Evolutionary conservation across 176 grass and related monocot species (phyloP), one percentile per base, ranked within the genome.

Genomic region (Musa troglodytarum): DNA sequence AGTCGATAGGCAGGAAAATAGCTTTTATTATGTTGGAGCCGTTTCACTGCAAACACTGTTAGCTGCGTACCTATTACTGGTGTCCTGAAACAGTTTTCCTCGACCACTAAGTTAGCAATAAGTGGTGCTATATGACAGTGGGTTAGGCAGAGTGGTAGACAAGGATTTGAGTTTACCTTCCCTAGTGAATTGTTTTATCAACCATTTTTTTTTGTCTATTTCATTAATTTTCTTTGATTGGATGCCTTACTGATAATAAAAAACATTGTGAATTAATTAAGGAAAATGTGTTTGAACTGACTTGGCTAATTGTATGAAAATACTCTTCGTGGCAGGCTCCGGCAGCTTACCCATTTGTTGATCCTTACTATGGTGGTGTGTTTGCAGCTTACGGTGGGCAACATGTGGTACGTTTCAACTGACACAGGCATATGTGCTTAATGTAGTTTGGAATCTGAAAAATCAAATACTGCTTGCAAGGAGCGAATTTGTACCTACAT

Each of bases 361-460:
- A 80, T 73, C 78, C 78, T 17, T 73, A 65, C 50, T 73, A 63
- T 63, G 57, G 78, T 52, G 49, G 78, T 51, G 29, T 80, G 8
- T 64, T 80, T 64, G 69, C 78, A 64, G 56, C 78, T 15, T 73
- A 73, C 54, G 69, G 69, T 24, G 78, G 69, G 51, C 78, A 80
- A 53, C 34, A 70, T 53, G 56, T 71, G 69, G 78, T 80, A 73
- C 25, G 28, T 12, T 25, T 74, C 29, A 15, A 17, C 12, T 26
- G 2, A 16, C 11, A n/a, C 21, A 17, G 8, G 29, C 19, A 2
- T 54, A 3, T 52, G 55, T 53, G 49, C 49, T 70, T 17, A n/a
- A 10, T 64, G 24, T 19, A 25, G n/a, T 34, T n/a, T 21, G 57
- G n/a, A 20, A 17, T 43, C 34, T 43, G 34, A 43, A 43, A 28